phyloP scores from a whole-genome alignment of 768 basidiomycete species.

The Phaeotremella fagi region DNA sequence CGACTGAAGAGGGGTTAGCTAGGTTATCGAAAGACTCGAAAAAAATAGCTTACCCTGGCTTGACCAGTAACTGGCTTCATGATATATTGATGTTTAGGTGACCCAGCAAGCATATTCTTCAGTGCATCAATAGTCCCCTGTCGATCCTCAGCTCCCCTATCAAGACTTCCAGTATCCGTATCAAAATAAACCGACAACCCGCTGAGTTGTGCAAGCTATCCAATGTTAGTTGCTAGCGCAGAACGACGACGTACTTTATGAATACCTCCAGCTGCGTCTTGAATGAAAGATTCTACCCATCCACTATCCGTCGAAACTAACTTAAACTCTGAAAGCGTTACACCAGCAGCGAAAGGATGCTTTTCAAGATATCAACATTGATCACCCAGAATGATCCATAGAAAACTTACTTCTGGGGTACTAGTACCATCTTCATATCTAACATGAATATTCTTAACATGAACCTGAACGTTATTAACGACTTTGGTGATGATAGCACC shows the following conservation, averaged over 20 bases:
- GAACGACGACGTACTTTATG: slow-evolving; percentile 63
- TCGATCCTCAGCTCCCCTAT: slow-evolving; percentile 56
- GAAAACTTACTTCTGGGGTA: slow-evolving; percentile 81
- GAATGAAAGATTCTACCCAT: slow-evolving; percentile 89
- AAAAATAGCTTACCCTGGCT: slow-evolving; percentile 63
- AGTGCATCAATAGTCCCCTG: slow-evolving; percentile 68
- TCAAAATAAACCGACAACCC: slow-evolving; percentile 92
- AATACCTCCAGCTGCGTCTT: slow-evolving; percentile 76
- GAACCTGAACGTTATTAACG: slow-evolving; percentile 92
- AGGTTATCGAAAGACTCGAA: not conserved
- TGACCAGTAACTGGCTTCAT: slow-evolving; percentile 93
- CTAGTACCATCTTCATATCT: slow-evolving; percentile 94
- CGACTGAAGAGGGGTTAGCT: slow-evolving; percentile 53
- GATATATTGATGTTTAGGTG: slow-evolving; percentile 77
- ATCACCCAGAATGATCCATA: too few species aligned
- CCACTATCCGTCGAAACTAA: slow-evolving; percentile 80
- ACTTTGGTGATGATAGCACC: slow-evolving; percentile 80
- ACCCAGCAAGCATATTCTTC: slow-evolving; percentile 55
- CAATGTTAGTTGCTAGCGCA: not conserved
- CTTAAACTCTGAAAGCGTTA: slow-evolving; percentile 81
- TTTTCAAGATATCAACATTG: slow-evolving; percentile 44
- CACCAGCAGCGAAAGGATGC: slow-evolving; percentile 91
- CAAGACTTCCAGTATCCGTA: slow-evolving; percentile 76
- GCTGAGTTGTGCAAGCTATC: slow-evolving; percentile 73
- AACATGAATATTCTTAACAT: slow-evolving; percentile 89